These are phyloP conservation scores for Parmelia sp. DNA, from an alignment of 495 filamentous ascomycete genomes.

Conservation along the genomic window DNA sequence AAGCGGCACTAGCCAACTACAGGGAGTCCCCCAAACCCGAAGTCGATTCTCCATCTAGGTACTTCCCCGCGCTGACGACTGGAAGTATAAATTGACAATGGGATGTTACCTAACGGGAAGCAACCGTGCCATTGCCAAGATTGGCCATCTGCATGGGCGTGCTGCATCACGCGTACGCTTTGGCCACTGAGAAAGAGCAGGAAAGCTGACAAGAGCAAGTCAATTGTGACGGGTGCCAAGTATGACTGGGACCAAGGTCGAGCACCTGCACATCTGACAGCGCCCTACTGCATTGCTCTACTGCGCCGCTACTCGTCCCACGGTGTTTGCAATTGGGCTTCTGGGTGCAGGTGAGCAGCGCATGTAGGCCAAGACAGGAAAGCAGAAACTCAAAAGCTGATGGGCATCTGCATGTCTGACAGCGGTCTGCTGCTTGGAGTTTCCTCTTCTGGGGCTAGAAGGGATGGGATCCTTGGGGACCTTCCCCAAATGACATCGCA, in stretches of 20 bases:
- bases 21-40: background rate
- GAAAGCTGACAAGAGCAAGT: background rate
- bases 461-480: background rate
- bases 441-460: background rate
- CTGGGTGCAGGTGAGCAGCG: background rate
- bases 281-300: background rate
- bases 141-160: background rate
- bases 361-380: background rate
- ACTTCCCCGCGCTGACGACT: background rate
- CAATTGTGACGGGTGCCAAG: too few relatives aligned
- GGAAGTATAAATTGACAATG: background rate
- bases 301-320: background rate
- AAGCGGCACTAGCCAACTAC: background rate
- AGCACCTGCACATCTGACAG: background rate
- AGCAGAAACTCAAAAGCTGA: background rate
- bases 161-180: background rate
- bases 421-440: conserved; percentile 8
- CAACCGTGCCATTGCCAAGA: background rate
- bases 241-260: background rate
- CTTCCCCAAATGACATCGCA: background rate
- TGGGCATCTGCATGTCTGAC: conserved; percentile 11
- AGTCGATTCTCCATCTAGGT: background rate
- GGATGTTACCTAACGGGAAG: background rate
- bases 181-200: background rate
- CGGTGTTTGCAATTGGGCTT: background rate